Evolutionary conservation across 495 filamentous ascomycete species (phyloP).

Genomic region (Xylaria intraflava): DNA sequence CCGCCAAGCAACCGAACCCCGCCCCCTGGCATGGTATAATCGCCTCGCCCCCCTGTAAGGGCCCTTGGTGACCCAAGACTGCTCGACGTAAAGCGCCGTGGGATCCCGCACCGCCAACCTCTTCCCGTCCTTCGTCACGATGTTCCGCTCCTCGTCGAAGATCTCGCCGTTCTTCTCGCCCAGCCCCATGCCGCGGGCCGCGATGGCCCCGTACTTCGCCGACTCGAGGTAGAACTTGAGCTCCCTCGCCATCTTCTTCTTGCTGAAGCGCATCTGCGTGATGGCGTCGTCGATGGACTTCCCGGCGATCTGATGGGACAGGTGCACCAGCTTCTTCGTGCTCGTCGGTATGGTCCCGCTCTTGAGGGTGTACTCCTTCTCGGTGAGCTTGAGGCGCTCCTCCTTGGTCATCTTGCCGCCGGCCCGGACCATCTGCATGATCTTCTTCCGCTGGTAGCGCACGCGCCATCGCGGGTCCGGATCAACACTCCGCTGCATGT

Average conservation of each 20-base stretch:
- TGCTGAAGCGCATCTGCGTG: conserved; percentile 87
- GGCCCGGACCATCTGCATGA: conserved; percentile 58
- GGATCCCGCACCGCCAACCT: conserved; percentile 60
- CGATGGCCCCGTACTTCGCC: conserved; percentile 71
- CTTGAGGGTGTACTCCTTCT: conserved; percentile 59
- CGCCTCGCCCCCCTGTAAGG: conserved; percentile 40
- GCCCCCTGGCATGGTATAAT: conserved; percentile 65
- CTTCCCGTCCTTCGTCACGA: conserved; percentile 51
- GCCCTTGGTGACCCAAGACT: conserved; percentile 87
- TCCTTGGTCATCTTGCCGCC: conserved; percentile 51
- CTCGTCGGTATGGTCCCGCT: conserved; percentile 68
- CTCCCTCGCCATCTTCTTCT: conserved; percentile 85
- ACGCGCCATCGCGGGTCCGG: conserved; percentile 59
- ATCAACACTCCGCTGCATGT: conserved; percentile 55
- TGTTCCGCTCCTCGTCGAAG: conserved; percentile 28
- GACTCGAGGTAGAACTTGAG: conserved; percentile 68
- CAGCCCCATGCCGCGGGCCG: conserved; percentile 78
- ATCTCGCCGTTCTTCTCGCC: conserved; percentile 33
- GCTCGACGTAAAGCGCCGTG: conserved; percentile 72
- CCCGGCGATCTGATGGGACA: conserved; percentile 81
- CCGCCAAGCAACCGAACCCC: conserved; percentile 51
- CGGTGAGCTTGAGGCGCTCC: conserved; percentile 61
- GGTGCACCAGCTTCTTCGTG: conserved; percentile 76
- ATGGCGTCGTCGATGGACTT: conserved; percentile 91
- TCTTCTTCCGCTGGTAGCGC: conserved; percentile 77